These are phyloP conservation scores for Orbilia brochopaga DNA, from an alignment of 2,329 filamentous ascomycete species.

Conservation along the genomic window DNA sequence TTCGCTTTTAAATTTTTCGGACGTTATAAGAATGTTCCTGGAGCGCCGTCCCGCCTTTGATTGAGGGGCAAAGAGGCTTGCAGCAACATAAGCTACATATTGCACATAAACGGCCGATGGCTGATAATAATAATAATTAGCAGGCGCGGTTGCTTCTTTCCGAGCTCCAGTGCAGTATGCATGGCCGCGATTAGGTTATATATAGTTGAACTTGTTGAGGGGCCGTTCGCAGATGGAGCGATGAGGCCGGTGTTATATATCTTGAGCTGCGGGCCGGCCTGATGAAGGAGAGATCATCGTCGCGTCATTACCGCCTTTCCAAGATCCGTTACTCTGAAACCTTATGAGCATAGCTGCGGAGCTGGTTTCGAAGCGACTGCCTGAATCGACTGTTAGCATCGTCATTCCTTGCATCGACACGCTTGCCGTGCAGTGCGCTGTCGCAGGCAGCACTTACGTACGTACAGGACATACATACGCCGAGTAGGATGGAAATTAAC, in stretches of 20 bases:
- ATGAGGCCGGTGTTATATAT: conserved; percentile 1
- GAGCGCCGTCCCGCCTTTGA: background rate
- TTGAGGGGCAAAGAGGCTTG: background rate
- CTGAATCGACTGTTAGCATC: background rate
- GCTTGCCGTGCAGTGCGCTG: background rate
- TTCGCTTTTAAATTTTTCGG: background rate
- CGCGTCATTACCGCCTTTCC: conserved; percentile 3
- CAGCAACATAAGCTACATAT: background rate
- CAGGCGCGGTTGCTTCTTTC: conserved; percentile 1
- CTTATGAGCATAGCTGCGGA: background rate
- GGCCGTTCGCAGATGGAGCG: background rate
- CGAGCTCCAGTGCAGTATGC: background rate
- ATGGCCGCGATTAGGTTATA: background rate
- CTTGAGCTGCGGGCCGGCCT: background rate
- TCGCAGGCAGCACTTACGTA: background rate
- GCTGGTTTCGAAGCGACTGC: background rate
- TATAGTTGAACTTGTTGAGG: background rate
- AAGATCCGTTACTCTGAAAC: conserved; percentile 1
- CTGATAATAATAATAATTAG: background rate
- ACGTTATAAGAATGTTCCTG: background rate
- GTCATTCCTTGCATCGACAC: background rate
- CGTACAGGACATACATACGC: background rate
- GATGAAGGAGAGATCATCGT: conserved; percentile 1
- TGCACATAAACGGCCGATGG: conserved; percentile 1
- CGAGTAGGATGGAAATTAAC: background rate